Base-by-base conservation (phyloP, 768 basidiomycete species). In the Mycena metata region DNA sequence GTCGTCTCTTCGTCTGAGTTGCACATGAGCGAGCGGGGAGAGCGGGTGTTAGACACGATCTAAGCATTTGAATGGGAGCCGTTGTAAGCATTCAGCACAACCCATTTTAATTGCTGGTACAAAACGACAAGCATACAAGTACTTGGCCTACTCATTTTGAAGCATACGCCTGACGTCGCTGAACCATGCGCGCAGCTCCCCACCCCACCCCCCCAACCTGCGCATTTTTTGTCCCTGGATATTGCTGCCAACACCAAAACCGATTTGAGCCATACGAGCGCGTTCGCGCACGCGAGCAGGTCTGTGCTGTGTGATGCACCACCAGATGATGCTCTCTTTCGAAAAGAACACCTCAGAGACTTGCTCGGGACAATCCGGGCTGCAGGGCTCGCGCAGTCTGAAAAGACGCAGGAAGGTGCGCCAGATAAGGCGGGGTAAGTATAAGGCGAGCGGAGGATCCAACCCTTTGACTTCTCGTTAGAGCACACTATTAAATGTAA, bases 371-470 rank as follows among this genome's bases (percentile, higher is more conserved):
- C 89, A 90, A 0, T 86, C 89, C 9, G 82, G 80, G 35, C 84
- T 84, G 71, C 89, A 89, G 0, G 82, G 72, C 2, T 75, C 65
- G 0, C 59, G 42, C 23, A 83, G 67, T 1, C 81, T 56, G 12
- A 85, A 54, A 13, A 88, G 64, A 23, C 89, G 83, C 65, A 80
- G 73, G n/a, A 89, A 72, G 0, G 90, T 91, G 52, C 90, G 82
- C 60, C 80, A 69, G 66, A 85, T 73, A 26, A 91, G 71, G 17
- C 91, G 88, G 23, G 90, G 89, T 60, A 91, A 82, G 78, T 91
- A 92, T 12, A 86, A 76, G 11, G 79, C 19, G 39, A 91, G 78
- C 15, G 90, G 91, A 10, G 90, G 90, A 70, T 91, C 90, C 23
- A 92, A 79, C 91, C 91, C 90, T 92, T 16, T 55, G 19, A 0